Evolutionary conservation across 805 yeast species (phyloP), one percentile per base, ranked within the genome.

Genomic region (Diddensiella santjacobensis): DNA sequence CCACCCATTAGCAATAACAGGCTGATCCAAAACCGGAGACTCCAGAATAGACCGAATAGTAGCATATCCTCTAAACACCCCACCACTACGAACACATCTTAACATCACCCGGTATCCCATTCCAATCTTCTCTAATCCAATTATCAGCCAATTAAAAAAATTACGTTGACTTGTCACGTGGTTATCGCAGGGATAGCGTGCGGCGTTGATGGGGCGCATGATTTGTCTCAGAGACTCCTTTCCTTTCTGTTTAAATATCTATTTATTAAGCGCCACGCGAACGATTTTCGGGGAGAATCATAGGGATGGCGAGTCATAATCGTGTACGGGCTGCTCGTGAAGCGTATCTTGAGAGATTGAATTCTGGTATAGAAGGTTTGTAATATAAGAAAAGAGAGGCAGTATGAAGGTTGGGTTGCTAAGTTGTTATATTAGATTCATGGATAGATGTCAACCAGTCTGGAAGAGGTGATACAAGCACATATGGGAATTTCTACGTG

Each of bases 1-100:
- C 83, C 87, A 83, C 0, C 98, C 99, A 22, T 73, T 70, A 3
- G 86, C 72, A 1, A 71, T 65, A 4, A 80, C 66, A 1, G 20
- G 15, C 38, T 13, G 8, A 17, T 17, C 15, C 38, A 35, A 17
- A 8, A n/a, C 20, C 38, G 38, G 38, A 8, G 38, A 10, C 38
- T 35, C 38, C 18, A 35, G 18, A 6, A 35, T 35, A 35, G 38
- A 35, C 18, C 38, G 15, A 35, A 35, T 35, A 6, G 38, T 35
- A 10, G 38, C 15, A 35, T 35, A 35, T 10, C 18, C 10, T 35
- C 38, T 26, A 13, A 26, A 8, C n/a, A n/a, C n/a, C n/a, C n/a
- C n/a, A n/a, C n/a, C n/a, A n/a, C n/a, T n/a, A n/a, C n/a, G n/a
- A n/a, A n/a, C n/a, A n/a, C n/a, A n/a, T n/a, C n/a, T n/a, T n/a